Conservation (phyloP, 768 basidiomycete species). For the Solioccasus polychromus region DNA sequence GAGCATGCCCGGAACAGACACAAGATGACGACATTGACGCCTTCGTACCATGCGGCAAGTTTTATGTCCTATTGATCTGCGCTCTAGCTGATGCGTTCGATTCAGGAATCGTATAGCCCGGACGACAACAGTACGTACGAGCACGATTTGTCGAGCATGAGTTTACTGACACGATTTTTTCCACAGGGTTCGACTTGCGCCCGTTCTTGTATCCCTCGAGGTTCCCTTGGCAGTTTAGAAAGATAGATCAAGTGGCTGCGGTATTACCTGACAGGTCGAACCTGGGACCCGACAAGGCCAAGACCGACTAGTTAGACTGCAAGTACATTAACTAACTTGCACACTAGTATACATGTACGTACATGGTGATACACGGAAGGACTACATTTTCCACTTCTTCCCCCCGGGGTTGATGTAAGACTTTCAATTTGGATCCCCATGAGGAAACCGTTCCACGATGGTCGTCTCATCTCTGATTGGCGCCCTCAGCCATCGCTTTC, state of each 20-base stretch:
- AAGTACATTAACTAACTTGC: no score
- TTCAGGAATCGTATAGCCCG: constrained; percentile 90
- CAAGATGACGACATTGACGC: constrained; percentile 98
- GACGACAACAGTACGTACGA: constrained; percentile 92
- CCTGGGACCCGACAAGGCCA: background rate
- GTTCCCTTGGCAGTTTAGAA: constrained; percentile 96
- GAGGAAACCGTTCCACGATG: no score
- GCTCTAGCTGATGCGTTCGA: background rate
- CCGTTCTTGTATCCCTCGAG: constrained; percentile 95
- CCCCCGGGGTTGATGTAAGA: no score
- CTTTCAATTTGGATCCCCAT: no score
- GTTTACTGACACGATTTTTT: no score
- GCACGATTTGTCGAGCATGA: no score
- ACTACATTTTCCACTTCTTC: no score
- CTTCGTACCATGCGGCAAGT: constrained; percentile 89
- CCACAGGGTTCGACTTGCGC: constrained; percentile 85
- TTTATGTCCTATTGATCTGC: background rate
- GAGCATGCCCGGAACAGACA: constrained; percentile 95
- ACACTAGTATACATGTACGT: no score
- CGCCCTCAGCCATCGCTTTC: no score
- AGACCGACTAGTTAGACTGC: no score
- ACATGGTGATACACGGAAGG: no score
- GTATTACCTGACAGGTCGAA: constrained; percentile 68
- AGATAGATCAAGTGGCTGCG: constrained; percentile 86
- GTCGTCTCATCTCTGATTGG: no score